These are phyloP conservation scores for Globisporangium cystogenes DNA, from an alignment of 352 stramenopile genomes.

Conservation along the genomic window DNA sequence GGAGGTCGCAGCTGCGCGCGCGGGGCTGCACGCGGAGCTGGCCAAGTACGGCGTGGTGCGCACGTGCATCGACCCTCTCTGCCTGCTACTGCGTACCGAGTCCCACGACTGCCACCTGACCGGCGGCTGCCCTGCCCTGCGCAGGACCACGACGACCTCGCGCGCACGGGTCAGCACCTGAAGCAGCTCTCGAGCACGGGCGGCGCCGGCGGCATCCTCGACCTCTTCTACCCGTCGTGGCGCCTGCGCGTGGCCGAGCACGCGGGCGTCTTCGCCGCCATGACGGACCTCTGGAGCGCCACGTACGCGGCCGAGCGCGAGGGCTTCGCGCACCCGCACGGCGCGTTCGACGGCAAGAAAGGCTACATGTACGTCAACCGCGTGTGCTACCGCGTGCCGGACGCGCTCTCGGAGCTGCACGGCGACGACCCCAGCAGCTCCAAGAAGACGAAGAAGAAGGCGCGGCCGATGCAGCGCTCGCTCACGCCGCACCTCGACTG, in stretches of 20 bases:
- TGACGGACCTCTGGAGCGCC: slow-evolving; percentile 74
- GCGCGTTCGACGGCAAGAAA: slow-evolving; percentile 54
- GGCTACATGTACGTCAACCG: slow-evolving; percentile 89
- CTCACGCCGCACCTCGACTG: slow-evolving; percentile 87
- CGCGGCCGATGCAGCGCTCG: slow-evolving; percentile 76
- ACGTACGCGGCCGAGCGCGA: slow-evolving; percentile 65
- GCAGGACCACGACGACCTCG: slow-evolving; percentile 61
- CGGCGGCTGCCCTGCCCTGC: neutral
- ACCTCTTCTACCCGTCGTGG: slow-evolving; percentile 89
- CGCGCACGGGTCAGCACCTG: slow-evolving; percentile 53
- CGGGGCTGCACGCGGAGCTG: slow-evolving; percentile 57
- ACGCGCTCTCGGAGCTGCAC: slow-evolving; percentile 56
- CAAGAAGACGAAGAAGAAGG: slow-evolving; percentile 34
- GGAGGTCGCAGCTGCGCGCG: slow-evolving; percentile 47
- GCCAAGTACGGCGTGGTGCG: slow-evolving; percentile 66
- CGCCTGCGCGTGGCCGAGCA: slow-evolving; percentile 74
- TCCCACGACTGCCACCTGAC: too few relatives aligned
- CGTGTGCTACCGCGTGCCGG: slow-evolving; percentile 74
- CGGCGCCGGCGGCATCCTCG: slow-evolving; percentile 83
- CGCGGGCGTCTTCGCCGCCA: slow-evolving; percentile 63
- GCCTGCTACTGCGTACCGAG: too few relatives aligned
- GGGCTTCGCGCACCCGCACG: slow-evolving; percentile 67
- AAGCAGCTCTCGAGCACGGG: slow-evolving; percentile 83
- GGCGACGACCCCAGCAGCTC: neutral
- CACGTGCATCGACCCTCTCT: slow-evolving; percentile 4